Conservation (phyloP, 2,329 filamentous ascomycete genomes). For the Cercospora janseana region DNA sequence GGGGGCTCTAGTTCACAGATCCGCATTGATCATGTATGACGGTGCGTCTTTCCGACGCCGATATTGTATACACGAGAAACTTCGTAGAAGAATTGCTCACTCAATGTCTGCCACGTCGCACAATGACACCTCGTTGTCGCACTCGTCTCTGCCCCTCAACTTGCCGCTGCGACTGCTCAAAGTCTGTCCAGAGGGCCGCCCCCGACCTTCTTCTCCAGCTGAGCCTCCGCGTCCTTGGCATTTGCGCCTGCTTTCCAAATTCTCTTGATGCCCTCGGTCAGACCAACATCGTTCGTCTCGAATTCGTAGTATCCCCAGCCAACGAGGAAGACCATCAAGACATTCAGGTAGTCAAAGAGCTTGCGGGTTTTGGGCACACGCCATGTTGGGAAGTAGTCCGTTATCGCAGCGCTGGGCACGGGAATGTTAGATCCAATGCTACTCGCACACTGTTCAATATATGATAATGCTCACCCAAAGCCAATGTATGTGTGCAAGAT, state of each 20-base stretch:
- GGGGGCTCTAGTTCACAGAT: background rate
- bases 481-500: slow-evolving; percentile 95
- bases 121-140: too few relatives aligned
- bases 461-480: slow-evolving; percentile 69
- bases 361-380: slow-evolving; percentile 67
- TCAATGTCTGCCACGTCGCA: too few relatives aligned
- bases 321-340: slow-evolving; percentile 73
- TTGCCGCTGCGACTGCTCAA: background rate
- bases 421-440: background rate
- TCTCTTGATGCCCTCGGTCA: slow-evolving; percentile 84
- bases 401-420: slow-evolving; percentile 62
- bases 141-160: background rate
- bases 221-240: slow-evolving; percentile 24
- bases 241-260: slow-evolving; percentile 70
- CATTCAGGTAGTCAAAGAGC: slow-evolving; percentile 73
- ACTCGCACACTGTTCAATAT: background rate
- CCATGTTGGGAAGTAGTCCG: slow-evolving; percentile 82
- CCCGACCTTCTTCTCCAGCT: slow-evolving; percentile 19
- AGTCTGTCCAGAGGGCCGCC: slow-evolving; percentile 11
- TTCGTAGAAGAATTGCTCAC: background rate
- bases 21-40: background rate
- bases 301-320: slow-evolving; percentile 95
- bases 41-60: background rate
- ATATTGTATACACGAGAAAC: background rate
- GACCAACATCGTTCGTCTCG: slow-evolving; percentile 95